These are phyloP conservation scores for Phialophora macrospora DNA, from an alignment of 2,329 filamentous ascomycete genomes.

Conservation along the genomic window DNA sequence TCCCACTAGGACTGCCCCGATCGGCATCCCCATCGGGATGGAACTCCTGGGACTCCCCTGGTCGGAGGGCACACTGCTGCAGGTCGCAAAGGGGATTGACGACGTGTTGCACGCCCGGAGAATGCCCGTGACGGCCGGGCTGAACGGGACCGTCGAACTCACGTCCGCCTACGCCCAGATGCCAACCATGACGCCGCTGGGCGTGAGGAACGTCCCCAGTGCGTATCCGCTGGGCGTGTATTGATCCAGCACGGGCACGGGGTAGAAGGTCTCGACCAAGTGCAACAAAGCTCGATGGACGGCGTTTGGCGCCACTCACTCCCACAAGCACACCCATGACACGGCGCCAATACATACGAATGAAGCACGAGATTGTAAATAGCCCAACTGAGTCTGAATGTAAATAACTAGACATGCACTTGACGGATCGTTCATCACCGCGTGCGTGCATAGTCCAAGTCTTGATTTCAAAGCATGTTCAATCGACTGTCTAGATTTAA, in stretches of 20 bases:
- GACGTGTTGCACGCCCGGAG: conserved; percentile 53
- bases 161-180: conserved; percentile 21
- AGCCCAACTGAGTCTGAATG: too few species aligned
- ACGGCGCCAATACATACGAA: too few species aligned
- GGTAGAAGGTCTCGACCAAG: neutral
- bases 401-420: too few species aligned
- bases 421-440: too few species aligned
- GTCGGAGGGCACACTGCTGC: conserved; percentile 60
- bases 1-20: conserved; percentile 54
- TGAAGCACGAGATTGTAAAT: too few species aligned
- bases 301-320: too few species aligned
- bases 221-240: conserved; percentile 35
- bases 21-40: conserved; percentile 67
- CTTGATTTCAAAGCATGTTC: neutral
- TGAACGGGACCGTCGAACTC: conserved; percentile 33
- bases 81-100: conserved; percentile 60
- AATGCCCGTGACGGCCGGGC: conserved; percentile 46
- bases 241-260: neutral
- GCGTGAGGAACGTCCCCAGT: conserved; percentile 27
- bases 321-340: too few species aligned
- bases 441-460: neutral
- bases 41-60: conserved; percentile 65
- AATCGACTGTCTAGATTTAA: neutral
- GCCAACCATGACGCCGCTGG: conserved; percentile 28
- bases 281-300: too few species aligned